Evolutionary conservation across 805 yeast species (phyloP).

Genomic region (Isabelozyma pseudorhagii): DNA sequence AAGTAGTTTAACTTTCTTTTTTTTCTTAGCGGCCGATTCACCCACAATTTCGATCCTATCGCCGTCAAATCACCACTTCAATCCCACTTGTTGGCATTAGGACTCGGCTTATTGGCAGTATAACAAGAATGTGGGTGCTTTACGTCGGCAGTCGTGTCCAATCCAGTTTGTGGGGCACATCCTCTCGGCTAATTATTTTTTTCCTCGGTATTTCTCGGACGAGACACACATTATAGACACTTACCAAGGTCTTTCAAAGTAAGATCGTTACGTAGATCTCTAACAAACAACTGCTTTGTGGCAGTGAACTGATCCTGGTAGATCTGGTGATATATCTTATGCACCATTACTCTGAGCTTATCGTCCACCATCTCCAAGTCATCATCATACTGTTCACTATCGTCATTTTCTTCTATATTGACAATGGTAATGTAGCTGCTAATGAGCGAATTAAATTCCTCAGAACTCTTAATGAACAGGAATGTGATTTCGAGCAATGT

Average conservation of each 20-base stretch:
- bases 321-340: conserved; percentile 34
- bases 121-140: not conserved
- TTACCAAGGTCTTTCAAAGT: conserved; percentile 49
- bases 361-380: conserved; percentile 25
- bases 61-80: no score
- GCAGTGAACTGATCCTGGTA: conserved; percentile 44
- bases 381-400: conserved; percentile 11
- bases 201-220: not conserved
- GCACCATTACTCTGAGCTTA: conserved; percentile 33
- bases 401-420: conserved; percentile 18
- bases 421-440: conserved; percentile 25
- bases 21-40: no score
- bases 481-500: conserved; percentile 26
- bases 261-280: conserved; percentile 53
- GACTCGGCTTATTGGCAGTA: not conserved
- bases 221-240: not conserved
- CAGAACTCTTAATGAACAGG: conserved; percentile 30
- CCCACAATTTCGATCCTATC: no score
- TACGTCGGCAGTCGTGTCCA: not conserved
- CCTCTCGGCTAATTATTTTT: not conserved
- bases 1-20: no score
- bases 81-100: no score
- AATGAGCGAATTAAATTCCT: conserved; percentile 28
- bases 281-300: conserved; percentile 39
- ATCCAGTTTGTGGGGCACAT: conserved; percentile 1